These are phyloP conservation scores for Ophiostoma tasmaniense DNA, from an alignment of 2,329 filamentous ascomycete species.

Conservation along the genomic window DNA sequence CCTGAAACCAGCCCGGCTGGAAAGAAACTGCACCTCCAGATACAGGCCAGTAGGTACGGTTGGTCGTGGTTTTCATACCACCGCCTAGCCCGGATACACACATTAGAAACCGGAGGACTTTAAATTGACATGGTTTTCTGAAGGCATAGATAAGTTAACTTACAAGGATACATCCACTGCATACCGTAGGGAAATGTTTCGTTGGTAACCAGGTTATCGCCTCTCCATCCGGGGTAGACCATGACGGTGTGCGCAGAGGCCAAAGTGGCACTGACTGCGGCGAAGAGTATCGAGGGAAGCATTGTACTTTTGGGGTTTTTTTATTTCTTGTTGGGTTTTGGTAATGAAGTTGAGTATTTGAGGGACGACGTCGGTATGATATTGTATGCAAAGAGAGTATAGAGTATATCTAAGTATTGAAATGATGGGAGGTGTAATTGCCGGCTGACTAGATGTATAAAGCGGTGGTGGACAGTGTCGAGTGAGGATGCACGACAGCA, in stretches of 20 bases:
- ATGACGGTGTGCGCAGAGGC: conserved; percentile 69
- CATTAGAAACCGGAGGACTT: neutral
- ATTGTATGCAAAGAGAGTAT: neutral
- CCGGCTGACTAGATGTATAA: neutral
- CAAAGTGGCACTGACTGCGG: conserved; percentile 40
- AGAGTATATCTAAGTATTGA: neutral
- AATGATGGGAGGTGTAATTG: neutral
- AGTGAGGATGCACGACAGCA: neutral
- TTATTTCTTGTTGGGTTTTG: neutral
- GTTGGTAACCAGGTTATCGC: conserved; percentile 76
- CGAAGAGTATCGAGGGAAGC: conserved; percentile 28
- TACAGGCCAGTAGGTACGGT: conserved; percentile 88
- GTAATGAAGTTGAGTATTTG: neutral
- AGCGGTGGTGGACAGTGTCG: neutral
- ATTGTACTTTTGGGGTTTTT: neutral
- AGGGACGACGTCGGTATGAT: neutral
- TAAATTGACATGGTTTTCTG: neutral
- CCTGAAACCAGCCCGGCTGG: conserved; percentile 93
- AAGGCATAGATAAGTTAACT: conserved; percentile 29
- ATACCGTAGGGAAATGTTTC: conserved; percentile 77
- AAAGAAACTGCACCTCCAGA: conserved; percentile 78
- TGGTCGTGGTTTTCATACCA: conserved; percentile 65
- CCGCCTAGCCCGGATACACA: conserved; percentile 55
- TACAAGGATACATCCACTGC: conserved; percentile 95
- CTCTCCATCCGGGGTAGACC: conserved; percentile 78